phyloP scores from a whole-genome alignment of 352 stramenopile genomes.

The Pythium folliculosum region DNA sequence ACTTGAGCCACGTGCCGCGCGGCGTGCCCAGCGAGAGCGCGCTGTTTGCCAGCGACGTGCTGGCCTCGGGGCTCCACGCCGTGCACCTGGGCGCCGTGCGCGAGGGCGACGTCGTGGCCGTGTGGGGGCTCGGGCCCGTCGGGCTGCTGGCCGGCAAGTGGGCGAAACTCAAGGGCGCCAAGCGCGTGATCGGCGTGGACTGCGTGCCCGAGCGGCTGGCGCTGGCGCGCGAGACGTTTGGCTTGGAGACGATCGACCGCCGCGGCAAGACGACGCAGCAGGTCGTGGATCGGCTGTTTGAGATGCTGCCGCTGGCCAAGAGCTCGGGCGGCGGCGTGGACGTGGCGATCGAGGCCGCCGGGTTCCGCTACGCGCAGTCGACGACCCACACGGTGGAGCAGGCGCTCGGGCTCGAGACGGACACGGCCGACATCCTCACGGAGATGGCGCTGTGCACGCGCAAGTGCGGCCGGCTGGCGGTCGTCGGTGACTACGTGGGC shows the following conservation, averaged over 20 bases:
- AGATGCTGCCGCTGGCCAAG: constrained; percentile 34
- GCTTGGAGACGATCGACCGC: constrained; percentile 41
- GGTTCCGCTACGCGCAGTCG: constrained; percentile 34
- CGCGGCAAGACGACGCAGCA: constrained; percentile 26
- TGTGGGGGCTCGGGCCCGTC: constrained; percentile 44
- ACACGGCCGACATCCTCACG: constrained; percentile 33
- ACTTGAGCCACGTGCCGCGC: constrained; percentile 33
- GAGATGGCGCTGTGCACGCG: constrained; percentile 36
- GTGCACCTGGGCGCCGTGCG: constrained; percentile 33
- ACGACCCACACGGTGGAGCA: constrained; percentile 31
- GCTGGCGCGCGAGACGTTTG: constrained; percentile 36
- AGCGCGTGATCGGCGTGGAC: constrained; percentile 46
- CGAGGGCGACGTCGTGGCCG: constrained; percentile 37
- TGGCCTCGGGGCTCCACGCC: constrained; percentile 42
- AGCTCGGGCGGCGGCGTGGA: constrained; percentile 35
- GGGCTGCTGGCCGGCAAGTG: constrained; percentile 38
- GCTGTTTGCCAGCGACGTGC: constrained; percentile 45
- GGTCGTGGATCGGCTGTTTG: constrained; percentile 33
- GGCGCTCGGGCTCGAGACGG: constrained; percentile 29
- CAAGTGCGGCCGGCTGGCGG: constrained; percentile 37
- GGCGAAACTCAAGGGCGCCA: constrained; percentile 37
- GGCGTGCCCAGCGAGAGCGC: constrained; percentile 39
- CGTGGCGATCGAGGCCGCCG: constrained; percentile 42
- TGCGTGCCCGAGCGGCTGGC: constrained; percentile 33
- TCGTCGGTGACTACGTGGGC: constrained; percentile 42